phyloP scores from a whole-genome alignment of 2,329 filamentous ascomycete genomes.

The Pseudogymnoascus sp. region DNA sequence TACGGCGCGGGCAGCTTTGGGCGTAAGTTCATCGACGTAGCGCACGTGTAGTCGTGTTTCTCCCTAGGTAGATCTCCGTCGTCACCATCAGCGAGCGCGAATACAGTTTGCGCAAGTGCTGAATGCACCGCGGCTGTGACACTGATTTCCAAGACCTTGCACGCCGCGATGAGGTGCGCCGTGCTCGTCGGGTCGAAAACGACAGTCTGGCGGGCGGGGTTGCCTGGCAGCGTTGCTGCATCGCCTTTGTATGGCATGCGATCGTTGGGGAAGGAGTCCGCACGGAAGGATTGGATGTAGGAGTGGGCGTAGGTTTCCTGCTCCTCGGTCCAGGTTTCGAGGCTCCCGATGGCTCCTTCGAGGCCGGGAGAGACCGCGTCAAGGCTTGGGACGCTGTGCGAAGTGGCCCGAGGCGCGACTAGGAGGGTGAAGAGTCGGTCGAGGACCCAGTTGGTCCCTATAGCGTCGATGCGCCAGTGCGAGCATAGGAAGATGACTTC shows the following conservation, averaged over 20 bases:
- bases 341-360: conserved; percentile 14
- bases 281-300: conserved; percentile 10
- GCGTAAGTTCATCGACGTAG: conserved; percentile 17
- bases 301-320: conserved; percentile 9
- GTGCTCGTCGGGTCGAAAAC: conserved; percentile 11
- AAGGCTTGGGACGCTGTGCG: not conserved
- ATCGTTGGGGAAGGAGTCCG: conserved; percentile 9
- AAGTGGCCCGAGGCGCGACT: not conserved
- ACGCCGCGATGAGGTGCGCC: conserved; percentile 11
- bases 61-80: too few relatives aligned
- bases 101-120: conserved; percentile 13
- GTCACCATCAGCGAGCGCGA: conserved; percentile 7
- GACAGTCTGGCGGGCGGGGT: conserved; percentile 4
- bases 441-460: conserved; percentile 14
- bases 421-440: conserved; percentile 9
- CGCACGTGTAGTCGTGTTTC: not conserved
- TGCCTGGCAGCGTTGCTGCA: conserved; percentile 8
- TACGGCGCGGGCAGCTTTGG: conserved; percentile 14
- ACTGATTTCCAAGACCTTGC: conserved; percentile 13
- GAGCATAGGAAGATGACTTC: conserved; percentile 14
- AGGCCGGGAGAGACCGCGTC: conserved; percentile 13
- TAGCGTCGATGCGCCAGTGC: conserved; percentile 16
- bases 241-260: conserved; percentile 15
- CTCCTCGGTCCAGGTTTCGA: not conserved
- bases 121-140: conserved; percentile 14